These are phyloP conservation scores for Pseudogymnoascus sp. DNA, from an alignment of 2,329 filamentous ascomycete species.

Conservation along the genomic window DNA sequence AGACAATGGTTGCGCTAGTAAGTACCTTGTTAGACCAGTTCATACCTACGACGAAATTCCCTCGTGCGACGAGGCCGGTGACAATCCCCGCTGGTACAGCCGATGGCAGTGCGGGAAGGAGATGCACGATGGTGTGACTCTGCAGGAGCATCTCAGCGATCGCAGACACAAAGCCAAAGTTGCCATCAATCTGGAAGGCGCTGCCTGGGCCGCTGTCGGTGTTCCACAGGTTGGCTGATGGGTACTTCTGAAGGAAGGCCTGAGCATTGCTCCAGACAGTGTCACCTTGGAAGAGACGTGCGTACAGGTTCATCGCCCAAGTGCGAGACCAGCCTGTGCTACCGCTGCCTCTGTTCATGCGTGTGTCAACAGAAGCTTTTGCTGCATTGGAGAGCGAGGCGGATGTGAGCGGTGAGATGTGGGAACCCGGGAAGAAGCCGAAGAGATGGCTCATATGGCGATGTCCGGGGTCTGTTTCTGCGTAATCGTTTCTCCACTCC, in stretches of 20 bases:
- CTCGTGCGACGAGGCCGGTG: conserved; percentile 16
- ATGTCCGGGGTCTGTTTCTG: conserved; percentile 39
- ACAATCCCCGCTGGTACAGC: conserved; percentile 16
- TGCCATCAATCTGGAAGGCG: conserved; percentile 42
- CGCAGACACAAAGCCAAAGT: conserved; percentile 39
- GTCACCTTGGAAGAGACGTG: conserved; percentile 35
- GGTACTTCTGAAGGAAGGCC: neutral
- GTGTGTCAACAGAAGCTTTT: conserved; percentile 24
- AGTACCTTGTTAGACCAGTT: conserved; percentile 10
- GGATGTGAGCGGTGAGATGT: conserved; percentile 22
- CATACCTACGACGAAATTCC: conserved; percentile 17
- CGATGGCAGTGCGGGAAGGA: conserved; percentile 23
- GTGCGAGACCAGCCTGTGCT: conserved; percentile 45
- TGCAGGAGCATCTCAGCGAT: conserved; percentile 40
- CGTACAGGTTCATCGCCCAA: conserved; percentile 43
- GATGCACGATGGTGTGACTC: conserved; percentile 24
- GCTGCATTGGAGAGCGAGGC: conserved; percentile 14
- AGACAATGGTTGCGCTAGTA: neutral
- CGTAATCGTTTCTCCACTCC: conserved; percentile 32
- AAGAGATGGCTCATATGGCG: conserved; percentile 44
- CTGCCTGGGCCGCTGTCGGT: neutral
- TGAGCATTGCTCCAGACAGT: neutral
- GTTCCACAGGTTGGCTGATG: neutral
- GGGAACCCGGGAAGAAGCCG: conserved; percentile 38
- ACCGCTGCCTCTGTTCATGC: conserved; percentile 24